These are phyloP conservation scores for Peltaster fructicola DNA, from an alignment of 2,329 filamentous ascomycete genomes.

Conservation along the genomic window DNA sequence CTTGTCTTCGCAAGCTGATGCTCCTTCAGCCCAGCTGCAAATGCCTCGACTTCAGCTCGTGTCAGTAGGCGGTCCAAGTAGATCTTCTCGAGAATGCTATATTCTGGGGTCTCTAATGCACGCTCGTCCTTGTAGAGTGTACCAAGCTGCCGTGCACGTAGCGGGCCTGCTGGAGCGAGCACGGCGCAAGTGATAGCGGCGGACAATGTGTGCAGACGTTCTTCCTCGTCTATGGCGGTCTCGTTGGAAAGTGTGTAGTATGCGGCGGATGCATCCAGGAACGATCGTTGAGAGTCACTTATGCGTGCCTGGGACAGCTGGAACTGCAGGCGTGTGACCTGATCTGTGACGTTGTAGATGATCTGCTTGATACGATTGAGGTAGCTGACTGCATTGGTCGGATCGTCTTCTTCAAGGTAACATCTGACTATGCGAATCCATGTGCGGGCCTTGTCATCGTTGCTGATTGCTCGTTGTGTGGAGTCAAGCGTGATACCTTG, in stretches of 20 bases:
- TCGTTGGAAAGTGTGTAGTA: slow-evolving; percentile 80
- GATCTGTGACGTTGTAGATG: slow-evolving; percentile 60
- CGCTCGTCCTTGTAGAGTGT: slow-evolving; percentile 90
- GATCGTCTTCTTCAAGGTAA: slow-evolving; percentile 87
- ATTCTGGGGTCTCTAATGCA: slow-evolving; percentile 56
- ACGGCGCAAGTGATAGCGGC: slow-evolving; percentile 87
- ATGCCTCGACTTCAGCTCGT: slow-evolving; percentile 68
- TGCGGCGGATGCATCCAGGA: slow-evolving; percentile 69
- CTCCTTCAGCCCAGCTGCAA: slow-evolving; percentile 60
- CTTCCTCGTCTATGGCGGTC: slow-evolving; percentile 62
- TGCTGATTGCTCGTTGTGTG: slow-evolving; percentile 66
- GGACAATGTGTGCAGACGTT: slow-evolving; percentile 66
- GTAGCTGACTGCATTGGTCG: slow-evolving; percentile 65
- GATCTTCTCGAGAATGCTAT: slow-evolving; percentile 89
- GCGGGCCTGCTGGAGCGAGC: slow-evolving; percentile 75
- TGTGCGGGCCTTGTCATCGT: slow-evolving; percentile 63
- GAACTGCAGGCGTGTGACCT: slow-evolving; percentile 65
- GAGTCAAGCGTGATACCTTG: slow-evolving; percentile 76
- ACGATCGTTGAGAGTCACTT: slow-evolving; percentile 74
- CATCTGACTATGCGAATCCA: slow-evolving; percentile 92
- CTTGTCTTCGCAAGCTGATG: slow-evolving; percentile 83
- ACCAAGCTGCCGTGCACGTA: slow-evolving; percentile 60
- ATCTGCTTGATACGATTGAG: slow-evolving; percentile 92
- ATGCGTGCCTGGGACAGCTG: slow-evolving; percentile 84
- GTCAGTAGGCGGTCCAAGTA: slow-evolving; percentile 75